Percentiles rank a stretch among this genome's conserved stretches.
These are phyloP conservation scores for Rhizoctonia solani DNA, from an alignment of 1,284 basidiomycete genomes.

Conservation along the genomic window DNA sequence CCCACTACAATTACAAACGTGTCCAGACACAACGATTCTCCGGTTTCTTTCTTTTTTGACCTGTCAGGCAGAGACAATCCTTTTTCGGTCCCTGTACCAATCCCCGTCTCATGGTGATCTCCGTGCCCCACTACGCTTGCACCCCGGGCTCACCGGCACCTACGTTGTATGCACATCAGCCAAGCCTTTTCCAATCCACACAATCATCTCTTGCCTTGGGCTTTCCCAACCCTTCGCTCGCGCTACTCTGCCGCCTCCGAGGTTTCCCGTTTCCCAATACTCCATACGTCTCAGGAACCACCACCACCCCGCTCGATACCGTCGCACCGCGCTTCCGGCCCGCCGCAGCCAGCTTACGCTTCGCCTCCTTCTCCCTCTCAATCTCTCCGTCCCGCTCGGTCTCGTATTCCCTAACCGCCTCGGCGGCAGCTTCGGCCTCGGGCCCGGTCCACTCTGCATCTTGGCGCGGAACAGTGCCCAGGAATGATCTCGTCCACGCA, in stretches of 20 bases:
- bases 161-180: not conserved
- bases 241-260: conserved; percentile 18
- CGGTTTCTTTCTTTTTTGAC: not conserved
- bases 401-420: conserved; percentile 37
- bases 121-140: conserved; percentile 1
- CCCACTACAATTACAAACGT: conserved; percentile 19
- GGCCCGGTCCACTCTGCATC: conserved; percentile 46
- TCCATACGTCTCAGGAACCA: not conserved
- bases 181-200: not conserved
- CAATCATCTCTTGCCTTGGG: not conserved
- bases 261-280: conserved; percentile 8
- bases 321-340: conserved; percentile 3
- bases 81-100: not conserved
- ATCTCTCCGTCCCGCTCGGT: conserved; percentile 41
- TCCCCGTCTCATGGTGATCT: not conserved
- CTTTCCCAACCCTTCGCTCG: not conserved
- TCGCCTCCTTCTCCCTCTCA: conserved; percentile 37
- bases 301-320: conserved; percentile 12
- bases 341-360: no score
- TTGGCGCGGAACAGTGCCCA: conserved; percentile 41
- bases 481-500: conserved; percentile 39
- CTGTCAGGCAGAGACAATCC: no score
- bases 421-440: conserved; percentile 41
- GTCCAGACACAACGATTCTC: not conserved
- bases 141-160: not conserved